Conservation (phyloP, 148 eudicot genomes). For the Chenopodium berlandieri region DNA sequence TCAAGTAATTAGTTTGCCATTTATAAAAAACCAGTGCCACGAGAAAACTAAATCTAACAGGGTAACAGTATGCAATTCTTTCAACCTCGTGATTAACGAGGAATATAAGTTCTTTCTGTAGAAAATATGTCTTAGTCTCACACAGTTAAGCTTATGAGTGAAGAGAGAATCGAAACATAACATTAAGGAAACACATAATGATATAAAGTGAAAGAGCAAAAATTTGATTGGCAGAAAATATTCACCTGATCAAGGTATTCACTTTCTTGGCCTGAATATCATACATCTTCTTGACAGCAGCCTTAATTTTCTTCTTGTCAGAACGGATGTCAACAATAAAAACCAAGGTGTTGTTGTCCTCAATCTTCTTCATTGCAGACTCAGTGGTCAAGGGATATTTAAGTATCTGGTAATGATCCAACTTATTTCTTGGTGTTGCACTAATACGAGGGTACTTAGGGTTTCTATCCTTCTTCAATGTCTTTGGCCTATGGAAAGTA, state of each 20-base stretch:
- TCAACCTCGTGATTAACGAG: too few species aligned
- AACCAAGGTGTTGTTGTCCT: constrained; percentile 81
- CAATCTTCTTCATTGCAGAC: constrained; percentile 92
- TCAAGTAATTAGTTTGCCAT: background rate
- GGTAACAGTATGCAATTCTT: too few species aligned
- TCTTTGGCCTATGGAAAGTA: constrained; percentile 78
- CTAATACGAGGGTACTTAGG: constrained; percentile 86
- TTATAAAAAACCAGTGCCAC: background rate
- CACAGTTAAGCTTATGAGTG: too few species aligned
- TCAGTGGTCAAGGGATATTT: constrained; percentile 87
- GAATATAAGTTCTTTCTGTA: too few species aligned
- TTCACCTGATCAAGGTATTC: constrained; percentile 78
- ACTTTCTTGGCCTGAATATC: constrained; percentile 89
- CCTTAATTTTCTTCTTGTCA: constrained; percentile 85
- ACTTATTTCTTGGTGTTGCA: constrained; percentile 73
- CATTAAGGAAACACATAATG: background rate
- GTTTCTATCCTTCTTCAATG: constrained; percentile 69
- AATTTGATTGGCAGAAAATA: background rate
- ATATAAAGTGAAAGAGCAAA: background rate
- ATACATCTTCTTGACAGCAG: constrained; percentile 79
- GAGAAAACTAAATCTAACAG: background rate
- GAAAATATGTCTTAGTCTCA: too few species aligned
- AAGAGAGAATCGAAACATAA: background rate
- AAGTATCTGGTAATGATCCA: constrained; percentile 80
- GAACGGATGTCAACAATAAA: constrained; percentile 80